Base-by-base conservation (phyloP, 2,329 filamentous ascomycete species). In the Alternaria conjuncta region DNA sequence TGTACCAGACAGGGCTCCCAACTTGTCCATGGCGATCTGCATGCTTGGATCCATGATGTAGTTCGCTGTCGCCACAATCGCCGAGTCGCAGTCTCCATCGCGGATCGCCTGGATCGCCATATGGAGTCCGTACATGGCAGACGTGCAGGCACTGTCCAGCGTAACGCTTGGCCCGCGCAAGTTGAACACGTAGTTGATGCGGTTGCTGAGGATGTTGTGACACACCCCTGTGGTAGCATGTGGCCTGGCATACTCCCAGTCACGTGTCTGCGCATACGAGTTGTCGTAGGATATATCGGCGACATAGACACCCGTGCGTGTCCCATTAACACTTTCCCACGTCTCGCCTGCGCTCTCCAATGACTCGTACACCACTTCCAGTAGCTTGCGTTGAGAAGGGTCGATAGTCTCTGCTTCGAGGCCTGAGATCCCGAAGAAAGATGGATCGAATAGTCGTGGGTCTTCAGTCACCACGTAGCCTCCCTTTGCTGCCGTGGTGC, bases 321-420 rank as follows among this genome's bases (percentile, higher is more conserved):
- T 64, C 1, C 73, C 75, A 2, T 55, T 61, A 20, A 73, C 53
- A 5, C 44, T 68, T 18, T 79, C 74, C 58, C 71, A 71, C 3
- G 74, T 56, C 4, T 73, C 62, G 8, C 77, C 79, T n/a, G 70
- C 79, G 60, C 71, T 78, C 59, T 82, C 80, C 12, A 87, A 67
- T 1, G 80, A 77, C 60, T 82, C 79, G 51, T 70, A 80, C 0
- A 63, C 60, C 0, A 71, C 66, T 56, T 79, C 78, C 1, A 79
- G 63, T 1, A 78, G 57, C 51, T 75, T 75, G 1, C 77, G 68
- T 36, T 80, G 76, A 12, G 60, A 10, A 3, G 74, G 64, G 50
- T 79, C 76, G 62, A 78, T 69, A 1, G 66, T 67, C 12, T 28
- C 46, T 3, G 63, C 65, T 44, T 78, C 74, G 11, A 46, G n/a